Conservation (phyloP, 768 basidiomycete genomes). For the Auricularia sp. region DNA sequence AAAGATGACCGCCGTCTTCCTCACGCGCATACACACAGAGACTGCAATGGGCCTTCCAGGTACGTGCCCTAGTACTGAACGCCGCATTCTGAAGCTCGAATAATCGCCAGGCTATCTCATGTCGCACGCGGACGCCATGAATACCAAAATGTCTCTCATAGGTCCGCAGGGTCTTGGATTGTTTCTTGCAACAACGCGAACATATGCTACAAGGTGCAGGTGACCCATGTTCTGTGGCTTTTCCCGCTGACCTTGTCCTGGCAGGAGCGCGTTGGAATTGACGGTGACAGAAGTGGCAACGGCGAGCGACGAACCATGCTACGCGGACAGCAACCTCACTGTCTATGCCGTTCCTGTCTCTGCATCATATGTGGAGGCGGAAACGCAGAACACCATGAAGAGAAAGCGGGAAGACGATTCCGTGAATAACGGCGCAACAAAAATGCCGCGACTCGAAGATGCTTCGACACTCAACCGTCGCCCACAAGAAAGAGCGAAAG, state of each 20-base stretch:
- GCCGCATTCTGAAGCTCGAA: background rate
- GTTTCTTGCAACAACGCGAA: slow-evolving; percentile 58
- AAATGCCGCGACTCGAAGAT: background rate
- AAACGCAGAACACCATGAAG: slow-evolving; percentile 7
- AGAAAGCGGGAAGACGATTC: slow-evolving; percentile 15
- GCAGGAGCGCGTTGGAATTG: slow-evolving; percentile 15
- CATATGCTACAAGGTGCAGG: slow-evolving; percentile 55
- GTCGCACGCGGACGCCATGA: slow-evolving; percentile 66
- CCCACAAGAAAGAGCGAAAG: background rate
- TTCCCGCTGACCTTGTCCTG: background rate
- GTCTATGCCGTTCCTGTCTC: slow-evolving; percentile 52
- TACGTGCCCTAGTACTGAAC: slow-evolving; percentile 24
- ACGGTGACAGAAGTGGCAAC: slow-evolving; percentile 32
- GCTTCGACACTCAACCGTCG: background rate
- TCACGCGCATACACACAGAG: slow-evolving; percentile 55
- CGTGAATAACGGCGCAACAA: background rate
- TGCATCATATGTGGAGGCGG: slow-evolving; percentile 2
- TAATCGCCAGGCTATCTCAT: slow-evolving; percentile 43
- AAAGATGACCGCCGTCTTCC: slow-evolving; percentile 60
- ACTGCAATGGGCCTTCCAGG: slow-evolving; percentile 67
- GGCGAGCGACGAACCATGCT: slow-evolving; percentile 35
- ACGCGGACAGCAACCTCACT: slow-evolving; percentile 51
- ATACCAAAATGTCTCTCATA: slow-evolving; percentile 45
- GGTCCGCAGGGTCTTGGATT: slow-evolving; percentile 72
- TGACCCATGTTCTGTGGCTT: background rate